Conservation (phyloP, 2,329 filamentous ascomycete species). For the Colletotrichum echinochloae region DNA sequence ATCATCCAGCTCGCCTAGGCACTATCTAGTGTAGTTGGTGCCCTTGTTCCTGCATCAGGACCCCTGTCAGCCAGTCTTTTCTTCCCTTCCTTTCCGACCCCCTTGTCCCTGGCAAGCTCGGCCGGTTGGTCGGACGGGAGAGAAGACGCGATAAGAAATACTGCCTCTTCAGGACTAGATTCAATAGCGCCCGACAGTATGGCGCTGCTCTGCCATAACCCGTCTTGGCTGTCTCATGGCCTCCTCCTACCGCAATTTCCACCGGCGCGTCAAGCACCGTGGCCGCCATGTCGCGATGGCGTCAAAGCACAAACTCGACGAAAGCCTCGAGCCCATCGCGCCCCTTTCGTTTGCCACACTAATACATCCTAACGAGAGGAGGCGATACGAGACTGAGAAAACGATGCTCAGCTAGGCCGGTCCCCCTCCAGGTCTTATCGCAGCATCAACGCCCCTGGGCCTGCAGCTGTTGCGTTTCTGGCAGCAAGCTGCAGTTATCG, state of each 20-base stretch:
- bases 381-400: conserved; percentile 35
- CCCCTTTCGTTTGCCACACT: conserved; percentile 26
- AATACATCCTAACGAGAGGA: conserved; percentile 10
- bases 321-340: conserved; percentile 2
- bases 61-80: conserved; percentile 15
- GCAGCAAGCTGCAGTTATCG: not conserved
- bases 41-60: conserved; percentile 40
- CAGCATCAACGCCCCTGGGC: not conserved
- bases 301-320: conserved; percentile 33
- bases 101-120: conserved; percentile 5
- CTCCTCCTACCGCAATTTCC: conserved; percentile 37
- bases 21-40: too few species aligned
- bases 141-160: conserved; percentile 30
- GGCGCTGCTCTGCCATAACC: conserved; percentile 23
- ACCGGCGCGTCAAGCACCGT: conserved; percentile 32
- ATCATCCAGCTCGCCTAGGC: conserved; percentile 22
- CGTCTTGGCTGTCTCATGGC: conserved; percentile 31
- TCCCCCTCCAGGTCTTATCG: conserved; percentile 4
- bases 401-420: conserved; percentile 15
- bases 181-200: not conserved
- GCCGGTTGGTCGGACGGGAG: conserved; percentile 11
- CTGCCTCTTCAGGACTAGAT: conserved; percentile 37
- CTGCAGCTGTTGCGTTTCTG: not conserved
- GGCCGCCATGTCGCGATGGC: conserved; percentile 23
- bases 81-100: not conserved